Percentiles rank a stretch among this genome's conserved stretches.
These are phyloP conservation scores for Metschnikowia drakensbergensis DNA, from an alignment of 805 yeast genomes.

Conservation along the genomic window DNA sequence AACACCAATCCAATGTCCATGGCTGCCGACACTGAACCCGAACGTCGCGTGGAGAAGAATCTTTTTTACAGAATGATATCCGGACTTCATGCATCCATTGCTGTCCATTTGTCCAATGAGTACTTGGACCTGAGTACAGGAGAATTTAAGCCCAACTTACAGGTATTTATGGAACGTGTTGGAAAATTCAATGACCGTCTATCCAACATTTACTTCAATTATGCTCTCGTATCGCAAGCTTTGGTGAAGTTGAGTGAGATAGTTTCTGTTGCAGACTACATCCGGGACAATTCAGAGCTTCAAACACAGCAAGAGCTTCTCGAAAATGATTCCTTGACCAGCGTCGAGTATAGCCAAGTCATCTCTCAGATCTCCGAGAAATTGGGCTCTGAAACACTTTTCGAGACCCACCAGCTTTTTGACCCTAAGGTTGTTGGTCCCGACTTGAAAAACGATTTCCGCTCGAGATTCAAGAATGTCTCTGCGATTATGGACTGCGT, in stretches of 20 bases:
- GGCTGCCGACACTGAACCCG: constrained; percentile 32
- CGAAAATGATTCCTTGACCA: constrained; percentile 37
- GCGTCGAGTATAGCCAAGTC: constrained; percentile 10
- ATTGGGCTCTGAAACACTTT: constrained; percentile 32
- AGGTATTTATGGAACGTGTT: constrained; percentile 81
- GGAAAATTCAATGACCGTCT: constrained; percentile 88
- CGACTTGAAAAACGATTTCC: constrained; percentile 76
- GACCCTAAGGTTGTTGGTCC: constrained; percentile 43
- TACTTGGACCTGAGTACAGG: constrained; percentile 60
- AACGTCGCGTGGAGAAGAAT: constrained; percentile 77
- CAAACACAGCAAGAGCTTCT: constrained; percentile 27
- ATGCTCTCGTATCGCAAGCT: constrained; percentile 80
- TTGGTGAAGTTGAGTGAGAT: constrained; percentile 53
- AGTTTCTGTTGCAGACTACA: constrained; percentile 26
- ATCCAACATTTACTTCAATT: constrained; percentile 86
- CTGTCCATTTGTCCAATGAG: constrained; percentile 88
- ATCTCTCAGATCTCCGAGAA: constrained; percentile 10
- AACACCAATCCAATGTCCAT: constrained; percentile 38
- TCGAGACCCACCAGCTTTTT: constrained; percentile 46
- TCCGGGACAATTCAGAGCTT: constrained; percentile 23
- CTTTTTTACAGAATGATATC: constrained; percentile 82
- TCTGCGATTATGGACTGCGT: constrained; percentile 96
- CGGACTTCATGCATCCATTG: constrained; percentile 94
- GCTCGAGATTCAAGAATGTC: constrained; percentile 81
- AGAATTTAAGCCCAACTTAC: constrained; percentile 78